phyloP scores from a whole-genome alignment of 371 early-diverging fungal genomes.

The Rhizopus stolonifer region DNA sequence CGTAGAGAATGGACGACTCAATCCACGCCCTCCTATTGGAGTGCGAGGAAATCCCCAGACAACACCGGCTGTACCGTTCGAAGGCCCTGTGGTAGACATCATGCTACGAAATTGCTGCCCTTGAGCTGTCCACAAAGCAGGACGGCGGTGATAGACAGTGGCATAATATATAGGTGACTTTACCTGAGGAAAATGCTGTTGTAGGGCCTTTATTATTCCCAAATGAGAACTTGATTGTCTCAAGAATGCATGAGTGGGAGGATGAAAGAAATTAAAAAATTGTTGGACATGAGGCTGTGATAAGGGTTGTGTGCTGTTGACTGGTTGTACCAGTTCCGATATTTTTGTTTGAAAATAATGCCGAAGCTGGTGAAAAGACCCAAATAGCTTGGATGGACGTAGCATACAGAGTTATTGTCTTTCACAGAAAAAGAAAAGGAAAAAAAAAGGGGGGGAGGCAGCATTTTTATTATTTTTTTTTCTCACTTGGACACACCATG shows the following conservation, averaged over 20 bases:
- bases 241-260: not conserved
- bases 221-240: not conserved
- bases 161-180: not conserved
- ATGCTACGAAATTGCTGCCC: slow-evolving; percentile 24
- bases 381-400: slow-evolving; percentile 32
- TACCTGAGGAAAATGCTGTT: slow-evolving; percentile 2
- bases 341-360: slow-evolving; percentile 26
- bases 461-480: not conserved
- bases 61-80: slow-evolving; percentile 4
- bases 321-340: slow-evolving; percentile 23
- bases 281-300: not conserved
- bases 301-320: not conserved
- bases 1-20: slow-evolving; percentile 25
- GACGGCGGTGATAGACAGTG: too few species aligned
- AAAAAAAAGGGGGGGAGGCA: not conserved
- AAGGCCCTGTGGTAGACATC: slow-evolving; percentile 16
- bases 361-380: slow-evolving; percentile 34
- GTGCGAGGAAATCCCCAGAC: slow-evolving; percentile 27
- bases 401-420: slow-evolving; percentile 11
- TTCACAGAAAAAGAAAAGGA: slow-evolving; percentile 9
- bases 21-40: slow-evolving; percentile 17
- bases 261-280: not conserved
- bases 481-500: not conserved
- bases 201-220: too few species aligned
- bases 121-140: not conserved